Conservation (phyloP, 805 yeast genomes). For the Ascoidea rubescens region DNA sequence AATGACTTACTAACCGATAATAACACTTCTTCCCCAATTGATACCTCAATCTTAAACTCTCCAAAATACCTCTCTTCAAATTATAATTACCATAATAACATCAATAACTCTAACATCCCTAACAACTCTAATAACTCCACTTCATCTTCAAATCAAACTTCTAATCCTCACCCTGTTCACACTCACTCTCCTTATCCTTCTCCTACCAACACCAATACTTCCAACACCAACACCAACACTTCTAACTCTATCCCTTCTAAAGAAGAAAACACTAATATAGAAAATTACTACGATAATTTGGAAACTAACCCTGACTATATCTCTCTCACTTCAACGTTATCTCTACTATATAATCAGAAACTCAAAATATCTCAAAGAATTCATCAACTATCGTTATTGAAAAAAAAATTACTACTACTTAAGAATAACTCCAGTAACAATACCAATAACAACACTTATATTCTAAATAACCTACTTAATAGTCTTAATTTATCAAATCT, state of each 20-base stretch:
- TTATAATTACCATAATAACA: too few species aligned
- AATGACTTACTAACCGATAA: too few species aligned
- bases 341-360: constrained; percentile 5
- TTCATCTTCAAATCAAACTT: background rate
- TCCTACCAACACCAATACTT: background rate
- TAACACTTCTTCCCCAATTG: too few species aligned
- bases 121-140: background rate
- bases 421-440: background rate
- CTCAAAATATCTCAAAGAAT: constrained; percentile 7
- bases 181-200: background rate
- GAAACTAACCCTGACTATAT: constrained; percentile 8
- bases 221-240: background rate
- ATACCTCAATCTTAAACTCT: too few species aligned
- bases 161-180: background rate
- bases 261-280: background rate
- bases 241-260: background rate
- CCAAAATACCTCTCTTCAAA: too few species aligned
- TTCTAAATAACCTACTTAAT: too few species aligned
- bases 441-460: background rate
- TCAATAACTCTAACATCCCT: background rate
- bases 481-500: too few species aligned
- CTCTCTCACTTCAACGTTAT: constrained; percentile 7
- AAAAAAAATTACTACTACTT: too few species aligned
- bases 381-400: too few species aligned
- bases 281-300: background rate